Percentiles rank a stretch among this genome's conserved stretches.
These are phyloP conservation scores for Setomelanomma holmii DNA, from an alignment of 2,329 filamentous ascomycete species.

Conservation along the genomic window DNA sequence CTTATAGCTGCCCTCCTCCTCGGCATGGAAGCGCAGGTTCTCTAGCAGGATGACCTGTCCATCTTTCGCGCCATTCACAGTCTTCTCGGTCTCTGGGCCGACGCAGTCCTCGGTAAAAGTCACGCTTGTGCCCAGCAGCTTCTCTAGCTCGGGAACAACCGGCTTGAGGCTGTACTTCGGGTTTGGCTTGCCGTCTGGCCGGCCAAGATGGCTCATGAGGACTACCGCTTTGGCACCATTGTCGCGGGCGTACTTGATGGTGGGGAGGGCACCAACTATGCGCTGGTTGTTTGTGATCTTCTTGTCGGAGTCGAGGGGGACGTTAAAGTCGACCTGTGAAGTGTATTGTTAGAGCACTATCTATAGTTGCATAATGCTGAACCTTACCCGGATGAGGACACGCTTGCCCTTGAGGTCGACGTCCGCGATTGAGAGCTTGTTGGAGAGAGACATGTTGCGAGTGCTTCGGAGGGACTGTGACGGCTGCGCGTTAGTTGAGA, in stretches of 20 bases:
- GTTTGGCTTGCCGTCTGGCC: constrained; percentile 88
- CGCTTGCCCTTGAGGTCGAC: constrained; percentile 98
- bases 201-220: constrained; percentile 98
- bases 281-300: constrained; percentile 98
- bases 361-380: constrained; percentile 4
- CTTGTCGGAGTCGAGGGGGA: constrained; percentile 90
- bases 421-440: constrained; percentile 96
- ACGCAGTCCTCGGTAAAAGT: constrained; percentile 91
- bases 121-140: constrained; percentile 83
- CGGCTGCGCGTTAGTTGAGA: constrained; percentile 22
- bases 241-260: constrained; percentile 92
- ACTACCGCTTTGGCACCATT: constrained; percentile 90
- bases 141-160: constrained; percentile 89
- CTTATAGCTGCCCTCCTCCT: constrained; percentile 97
- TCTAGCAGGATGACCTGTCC: constrained; percentile 91
- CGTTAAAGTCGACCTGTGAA: constrained; percentile 96
- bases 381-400: constrained; percentile 90
- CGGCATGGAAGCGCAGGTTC: constrained; percentile 97
- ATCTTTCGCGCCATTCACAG: constrained; percentile 80
- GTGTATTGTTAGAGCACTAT: constrained; percentile 14
- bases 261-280: constrained; percentile 93
- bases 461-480: constrained; percentile 20
- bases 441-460: constrained; percentile 87
- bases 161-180: constrained; percentile 94
- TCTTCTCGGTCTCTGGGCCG: constrained; percentile 86